Evolutionary conservation across 192 early-diverging fungal species (phyloP).

Genomic region (Kappamyces sp.): DNA sequence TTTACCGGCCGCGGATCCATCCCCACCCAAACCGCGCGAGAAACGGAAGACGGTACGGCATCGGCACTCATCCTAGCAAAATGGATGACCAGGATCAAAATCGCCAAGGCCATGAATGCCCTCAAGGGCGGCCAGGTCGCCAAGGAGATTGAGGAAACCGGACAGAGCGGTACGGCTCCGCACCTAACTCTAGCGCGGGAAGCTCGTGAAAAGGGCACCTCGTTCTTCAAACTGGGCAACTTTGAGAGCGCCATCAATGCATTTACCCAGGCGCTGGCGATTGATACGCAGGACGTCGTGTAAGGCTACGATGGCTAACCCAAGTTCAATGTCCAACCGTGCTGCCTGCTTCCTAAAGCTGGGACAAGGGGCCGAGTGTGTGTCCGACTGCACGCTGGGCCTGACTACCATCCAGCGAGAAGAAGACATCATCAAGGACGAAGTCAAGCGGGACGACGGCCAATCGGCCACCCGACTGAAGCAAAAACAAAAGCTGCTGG

Average conservation of each 20-base stretch:
- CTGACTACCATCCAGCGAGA: constrained; percentile 39
- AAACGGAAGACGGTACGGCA: constrained; percentile 45
- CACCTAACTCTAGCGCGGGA: constrained; percentile 19
- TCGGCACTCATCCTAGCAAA: constrained; percentile 25
- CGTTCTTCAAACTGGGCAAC: constrained; percentile 58
- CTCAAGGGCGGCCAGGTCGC: constrained; percentile 13
- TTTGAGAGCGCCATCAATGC: constrained; percentile 63
- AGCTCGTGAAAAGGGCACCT: constrained; percentile 60
- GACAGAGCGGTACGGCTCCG: constrained; percentile 8
- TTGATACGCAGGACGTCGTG: constrained; percentile 55
- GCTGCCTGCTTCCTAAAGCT: constrained; percentile 62
- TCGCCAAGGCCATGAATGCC: constrained; percentile 20
- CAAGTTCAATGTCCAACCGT: constrained; percentile 55
- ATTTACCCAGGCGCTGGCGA: constrained; percentile 60
- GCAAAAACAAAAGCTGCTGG: constrained; percentile 50
- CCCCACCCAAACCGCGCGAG: constrained; percentile 44
- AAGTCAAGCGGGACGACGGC: constrained; percentile 41
- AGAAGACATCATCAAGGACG: constrained; percentile 19
- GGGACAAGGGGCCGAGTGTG: constrained; percentile 42
- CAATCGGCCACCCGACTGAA: constrained; percentile 30
- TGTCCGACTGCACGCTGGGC: constrained; percentile 60
- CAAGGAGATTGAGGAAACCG: constrained; percentile 14
- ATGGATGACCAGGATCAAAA: constrained; percentile 40
- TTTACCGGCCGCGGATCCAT: constrained; percentile 40
- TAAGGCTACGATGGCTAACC: constrained; percentile 25